A percentile compares a stretch with the other conserved stretches of the same genome.
Evolutionary conservation across 495 filamentous ascomycete genomes (phyloP).

Genomic region (Penicillium taxi): DNA sequence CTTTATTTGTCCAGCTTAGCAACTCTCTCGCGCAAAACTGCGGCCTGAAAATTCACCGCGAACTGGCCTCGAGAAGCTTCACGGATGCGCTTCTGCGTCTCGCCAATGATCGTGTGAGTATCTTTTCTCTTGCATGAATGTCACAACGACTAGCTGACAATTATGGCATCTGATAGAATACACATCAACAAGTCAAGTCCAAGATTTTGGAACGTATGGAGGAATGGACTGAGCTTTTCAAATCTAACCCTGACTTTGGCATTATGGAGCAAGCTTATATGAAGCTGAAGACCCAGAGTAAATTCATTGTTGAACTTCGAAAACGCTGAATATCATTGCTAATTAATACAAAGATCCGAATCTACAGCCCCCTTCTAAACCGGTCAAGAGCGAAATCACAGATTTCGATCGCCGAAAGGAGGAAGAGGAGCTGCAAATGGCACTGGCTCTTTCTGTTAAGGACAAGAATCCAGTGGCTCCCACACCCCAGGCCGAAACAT

Average conservation of each 20-base stretch:
- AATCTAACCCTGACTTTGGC: constrained; percentile 80
- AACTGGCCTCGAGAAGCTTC: constrained; percentile 88
- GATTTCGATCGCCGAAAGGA: constrained; percentile 88
- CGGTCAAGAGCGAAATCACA: constrained; percentile 83
- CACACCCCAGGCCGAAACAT: constrained; percentile 20
- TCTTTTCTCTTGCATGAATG: neutral
- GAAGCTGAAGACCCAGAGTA: constrained; percentile 73
- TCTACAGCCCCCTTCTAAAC: constrained; percentile 84
- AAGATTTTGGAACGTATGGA: constrained; percentile 96
- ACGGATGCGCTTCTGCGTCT: constrained; percentile 89
- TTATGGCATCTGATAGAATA: constrained; percentile 49
- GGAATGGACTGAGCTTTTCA: constrained; percentile 94
- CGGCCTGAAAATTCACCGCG: constrained; percentile 81
- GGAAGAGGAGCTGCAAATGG: constrained; percentile 96
- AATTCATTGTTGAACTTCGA: constrained; percentile 8
- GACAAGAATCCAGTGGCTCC: constrained; percentile 46
- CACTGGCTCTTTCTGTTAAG: constrained; percentile 81
- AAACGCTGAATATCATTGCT: neutral
- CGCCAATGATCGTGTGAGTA: constrained; percentile 68
- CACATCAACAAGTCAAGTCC: constrained; percentile 90
- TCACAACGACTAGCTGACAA: neutral
- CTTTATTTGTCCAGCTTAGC: constrained; percentile 48
- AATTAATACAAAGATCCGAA: constrained; percentile 60
- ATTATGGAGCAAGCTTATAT: constrained; percentile 96
- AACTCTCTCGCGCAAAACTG: constrained; percentile 96